These are phyloP conservation scores for Graphiopsis chlorocephala DNA, from an alignment of 2,329 filamentous ascomycete species.

Conservation along the genomic window DNA sequence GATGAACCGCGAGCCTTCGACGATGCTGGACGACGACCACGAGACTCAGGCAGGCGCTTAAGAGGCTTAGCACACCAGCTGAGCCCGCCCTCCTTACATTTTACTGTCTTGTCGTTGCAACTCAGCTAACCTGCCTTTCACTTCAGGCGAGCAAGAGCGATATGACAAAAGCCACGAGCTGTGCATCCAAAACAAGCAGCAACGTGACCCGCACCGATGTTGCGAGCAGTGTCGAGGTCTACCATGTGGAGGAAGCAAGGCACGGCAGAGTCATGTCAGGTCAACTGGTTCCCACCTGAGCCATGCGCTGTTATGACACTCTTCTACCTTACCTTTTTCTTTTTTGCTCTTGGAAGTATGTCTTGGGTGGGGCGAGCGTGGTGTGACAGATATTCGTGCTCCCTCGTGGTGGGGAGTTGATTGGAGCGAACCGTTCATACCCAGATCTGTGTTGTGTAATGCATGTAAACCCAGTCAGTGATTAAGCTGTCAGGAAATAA, in stretches of 20 bases:
- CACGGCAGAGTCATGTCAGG: constrained; percentile 13
- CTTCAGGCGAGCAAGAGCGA: constrained; percentile 15
- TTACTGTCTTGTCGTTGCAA: constrained; percentile 10
- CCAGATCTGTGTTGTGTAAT: constrained; percentile 17
- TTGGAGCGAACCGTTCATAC: constrained; percentile 15
- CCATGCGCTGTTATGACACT: background rate
- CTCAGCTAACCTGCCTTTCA: constrained; percentile 12
- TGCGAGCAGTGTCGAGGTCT: constrained; percentile 14
- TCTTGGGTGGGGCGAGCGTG: constrained; percentile 10
- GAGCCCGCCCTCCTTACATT: constrained; percentile 14
- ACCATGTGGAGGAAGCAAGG: constrained; percentile 10
- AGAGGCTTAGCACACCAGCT: constrained; percentile 15
- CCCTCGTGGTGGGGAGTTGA: constrained; percentile 1
- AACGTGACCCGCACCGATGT: constrained; percentile 10
- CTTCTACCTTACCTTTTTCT: constrained; percentile 12
- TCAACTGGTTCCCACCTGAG: constrained; percentile 10
- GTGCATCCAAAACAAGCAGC: constrained; percentile 8
- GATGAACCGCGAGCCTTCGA: constrained; percentile 53
- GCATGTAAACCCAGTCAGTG: constrained; percentile 13
- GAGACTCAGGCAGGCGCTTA: constrained; percentile 23
- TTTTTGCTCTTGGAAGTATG: constrained; percentile 12
- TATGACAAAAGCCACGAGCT: constrained; percentile 14
- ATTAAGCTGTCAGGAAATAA: constrained; percentile 8
- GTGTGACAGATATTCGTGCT: background rate
- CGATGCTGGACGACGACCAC: constrained; percentile 19